Evolutionary conservation across 2,329 filamentous ascomycete species (phyloP), one percentile per base, ranked within the genome.

Genomic region (Cordyceps pruinosa): DNA sequence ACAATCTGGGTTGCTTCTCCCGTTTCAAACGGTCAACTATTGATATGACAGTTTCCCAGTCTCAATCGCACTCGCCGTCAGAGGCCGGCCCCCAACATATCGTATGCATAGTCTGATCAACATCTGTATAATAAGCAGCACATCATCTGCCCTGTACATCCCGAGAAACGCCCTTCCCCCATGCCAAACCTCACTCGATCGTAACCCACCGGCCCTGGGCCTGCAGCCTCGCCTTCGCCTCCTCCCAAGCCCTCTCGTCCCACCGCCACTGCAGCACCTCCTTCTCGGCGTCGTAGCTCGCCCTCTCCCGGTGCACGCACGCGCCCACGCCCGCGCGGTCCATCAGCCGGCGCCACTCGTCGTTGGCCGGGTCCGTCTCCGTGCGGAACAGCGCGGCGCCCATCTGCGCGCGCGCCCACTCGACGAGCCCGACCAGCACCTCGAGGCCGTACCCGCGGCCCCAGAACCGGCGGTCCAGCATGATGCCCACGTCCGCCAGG

Each of bases 401-500:
- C 12, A 68, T 44, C 12, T 57, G 57, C 13, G 54, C 19, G 13
- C 66, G 57, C 15, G 60, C 63, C 44, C 64, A 64, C 28, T 67
- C 61, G 10, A 66, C 21, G 13, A 64, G 23, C 1, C 59, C 61
- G 34, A 62, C 56, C 7, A 67, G 15, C 0, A 62, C 54, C 58
- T 68, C 66, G 6, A 57, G 42, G 13, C 63, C 64, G 28, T 60
- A 64, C 0, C 66, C 64, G 50, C 47, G 60, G 5, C 61, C 58
- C 39, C 57, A 59, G 56, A 63, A 59, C 0, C 49, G 60, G 42
- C 64, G 59, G 49, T 66, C 61, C 23, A 68, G 62, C 21, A 65
- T 51, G 1, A 62, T 47, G 5, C 63, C 65, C 12, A 58, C 58
- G 48, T 67, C 63, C 19, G 57, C 58, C 15, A 61, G 35, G 9